These are phyloP conservation scores for Aspergillus diversus DNA, from an alignment of 495 filamentous ascomycete species.

Conservation along the genomic window DNA sequence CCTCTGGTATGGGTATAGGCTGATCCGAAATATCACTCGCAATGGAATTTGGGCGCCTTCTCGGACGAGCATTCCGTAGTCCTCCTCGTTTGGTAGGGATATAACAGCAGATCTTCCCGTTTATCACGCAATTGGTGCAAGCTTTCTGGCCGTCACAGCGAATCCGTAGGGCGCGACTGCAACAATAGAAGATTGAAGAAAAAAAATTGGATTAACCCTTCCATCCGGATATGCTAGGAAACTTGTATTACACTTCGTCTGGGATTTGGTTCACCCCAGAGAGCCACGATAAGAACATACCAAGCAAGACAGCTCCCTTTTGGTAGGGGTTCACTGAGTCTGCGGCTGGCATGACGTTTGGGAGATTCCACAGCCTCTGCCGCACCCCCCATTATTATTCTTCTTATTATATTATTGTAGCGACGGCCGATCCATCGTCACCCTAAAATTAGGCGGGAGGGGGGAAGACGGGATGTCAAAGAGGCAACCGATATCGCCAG, in stretches of 20 bases:
- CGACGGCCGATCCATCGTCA: neutral
- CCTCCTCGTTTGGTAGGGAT: neutral
- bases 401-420: neutral
- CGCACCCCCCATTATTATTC: neutral
- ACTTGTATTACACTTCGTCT: neutral
- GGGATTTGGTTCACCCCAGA: neutral
- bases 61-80: neutral
- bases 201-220: conserved; percentile 12
- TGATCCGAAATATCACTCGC: neutral
- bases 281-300: conserved; percentile 32
- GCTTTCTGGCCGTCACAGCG: conserved; percentile 49
- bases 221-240: neutral
- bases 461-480: neutral
- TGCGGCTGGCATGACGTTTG: neutral
- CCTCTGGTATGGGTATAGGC: neutral
- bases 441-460: neutral
- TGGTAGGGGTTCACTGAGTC: conserved; percentile 41
- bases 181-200: neutral
- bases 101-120: conserved; percentile 30
- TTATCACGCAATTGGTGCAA: conserved; percentile 46
- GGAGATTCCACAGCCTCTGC: neutral
- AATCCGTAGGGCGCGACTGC: conserved; percentile 47
- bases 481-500: too few species aligned
- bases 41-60: neutral
- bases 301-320: conserved; percentile 55